Evolutionary conservation across 2,329 filamentous ascomycete genomes (phyloP).

Genomic region (Claviceps capensis): DNA sequence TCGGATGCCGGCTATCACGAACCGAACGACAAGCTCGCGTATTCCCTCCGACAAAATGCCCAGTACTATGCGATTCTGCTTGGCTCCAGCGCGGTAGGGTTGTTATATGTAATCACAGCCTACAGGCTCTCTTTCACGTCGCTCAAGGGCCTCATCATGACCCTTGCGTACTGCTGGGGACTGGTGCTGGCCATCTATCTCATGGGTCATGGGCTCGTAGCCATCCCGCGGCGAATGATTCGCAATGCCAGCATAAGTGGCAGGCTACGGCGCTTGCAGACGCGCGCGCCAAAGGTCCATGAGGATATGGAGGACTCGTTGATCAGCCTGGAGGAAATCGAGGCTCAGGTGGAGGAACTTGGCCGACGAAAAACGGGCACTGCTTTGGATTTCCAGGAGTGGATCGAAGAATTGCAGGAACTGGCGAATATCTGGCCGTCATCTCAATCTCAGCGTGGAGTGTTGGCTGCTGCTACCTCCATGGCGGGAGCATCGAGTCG

Average conservation of each 20-base stretch:
- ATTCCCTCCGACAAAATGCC: constrained; percentile 77
- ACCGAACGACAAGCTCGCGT: constrained; percentile 63
- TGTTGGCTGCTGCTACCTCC: constrained; percentile 16
- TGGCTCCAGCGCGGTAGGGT: constrained; percentile 52
- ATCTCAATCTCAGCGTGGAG: constrained; percentile 34
- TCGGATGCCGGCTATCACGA: constrained; percentile 88
- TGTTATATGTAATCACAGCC: constrained; percentile 71
- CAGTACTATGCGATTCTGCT: constrained; percentile 78
- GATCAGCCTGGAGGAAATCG: constrained; percentile 64
- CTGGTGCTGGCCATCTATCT: constrained; percentile 85
- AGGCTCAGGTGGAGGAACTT: constrained; percentile 67
- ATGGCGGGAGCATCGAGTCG: constrained; percentile 27
- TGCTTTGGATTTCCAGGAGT: constrained; percentile 66
- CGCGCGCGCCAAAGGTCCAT: constrained; percentile 65
- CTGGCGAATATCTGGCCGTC: constrained; percentile 53
- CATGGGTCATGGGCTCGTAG: constrained; percentile 93
- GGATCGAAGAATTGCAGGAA: constrained; percentile 90
- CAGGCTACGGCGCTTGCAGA: constrained; percentile 61
- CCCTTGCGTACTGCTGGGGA: constrained; percentile 88
- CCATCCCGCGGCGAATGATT: constrained; percentile 71
- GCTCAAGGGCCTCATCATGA: constrained; percentile 80
- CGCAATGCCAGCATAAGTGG: constrained; percentile 65
- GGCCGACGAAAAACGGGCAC: constrained; percentile 68
- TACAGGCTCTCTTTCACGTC: constrained; percentile 60
- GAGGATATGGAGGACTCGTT: constrained; percentile 81